Conservation (phyloP, 225 moss, liverwort and hornwort species). For the Bryoerythrophyllum caledonicum region DNA sequence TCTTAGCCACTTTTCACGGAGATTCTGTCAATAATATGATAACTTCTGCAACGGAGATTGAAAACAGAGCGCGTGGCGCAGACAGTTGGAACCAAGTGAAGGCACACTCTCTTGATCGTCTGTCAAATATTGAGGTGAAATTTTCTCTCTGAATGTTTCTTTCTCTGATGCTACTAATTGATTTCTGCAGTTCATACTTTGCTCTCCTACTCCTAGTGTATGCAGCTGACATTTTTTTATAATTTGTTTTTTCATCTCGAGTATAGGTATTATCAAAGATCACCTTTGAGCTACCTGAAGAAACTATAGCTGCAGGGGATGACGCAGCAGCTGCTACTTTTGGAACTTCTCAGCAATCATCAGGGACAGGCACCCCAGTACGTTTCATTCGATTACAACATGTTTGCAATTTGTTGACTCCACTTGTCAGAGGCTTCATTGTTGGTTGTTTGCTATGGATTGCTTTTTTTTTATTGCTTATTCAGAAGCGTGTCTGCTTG, state of each 20-base stretch:
- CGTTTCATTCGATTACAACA: conserved; percentile 16
- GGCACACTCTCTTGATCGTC: conserved; percentile 79
- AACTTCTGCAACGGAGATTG: conserved; percentile 84
- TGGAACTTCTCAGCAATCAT: conserved; percentile 77
- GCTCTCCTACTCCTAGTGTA: not conserved
- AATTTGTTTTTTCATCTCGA: not conserved
- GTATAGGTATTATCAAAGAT: conserved; percentile 79
- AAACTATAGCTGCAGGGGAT: conserved; percentile 92
- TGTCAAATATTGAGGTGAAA: conserved; percentile 84
- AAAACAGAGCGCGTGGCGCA: conserved; percentile 95
- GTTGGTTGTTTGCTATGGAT: conserved; percentile 8
- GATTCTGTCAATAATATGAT: conserved; percentile 90
- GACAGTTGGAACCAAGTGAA: conserved; percentile 99
- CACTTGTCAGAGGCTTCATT: not conserved
- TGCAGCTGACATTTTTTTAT: conserved; percentile 7
- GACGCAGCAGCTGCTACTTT: conserved; percentile 82
- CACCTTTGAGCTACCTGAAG: conserved; percentile 95
- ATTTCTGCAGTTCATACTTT: conserved; percentile 10
- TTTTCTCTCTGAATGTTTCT: conserved; percentile 10
- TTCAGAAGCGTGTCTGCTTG: not conserved
- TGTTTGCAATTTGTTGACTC: conserved; percentile 22
- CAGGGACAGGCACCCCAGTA: conserved; percentile 69
- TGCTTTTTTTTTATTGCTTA: conserved; percentile 8
- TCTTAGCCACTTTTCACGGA: conserved; percentile 92
- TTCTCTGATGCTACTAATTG: not conserved